Percentiles rank a stretch among this genome's conserved stretches.
phyloP scores from a whole-genome alignment of 805 yeast species.

The Brettanomyces naardenensis region DNA sequence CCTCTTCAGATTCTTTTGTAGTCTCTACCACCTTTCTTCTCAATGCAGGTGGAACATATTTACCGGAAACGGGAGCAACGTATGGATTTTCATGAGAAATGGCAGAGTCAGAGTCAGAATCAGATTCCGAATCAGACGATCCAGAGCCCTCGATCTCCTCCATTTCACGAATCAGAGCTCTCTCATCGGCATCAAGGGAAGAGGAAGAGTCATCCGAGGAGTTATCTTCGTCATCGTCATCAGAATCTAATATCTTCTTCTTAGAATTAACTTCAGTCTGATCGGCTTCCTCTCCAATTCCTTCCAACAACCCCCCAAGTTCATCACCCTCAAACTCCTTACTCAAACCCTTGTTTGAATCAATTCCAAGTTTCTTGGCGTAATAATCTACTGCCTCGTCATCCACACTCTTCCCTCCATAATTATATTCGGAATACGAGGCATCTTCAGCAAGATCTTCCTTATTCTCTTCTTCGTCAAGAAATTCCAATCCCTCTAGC shows the following conservation, averaged over 20 bases:
- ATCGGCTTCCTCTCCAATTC: conserved; percentile 32
- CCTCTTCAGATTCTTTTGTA: conserved; percentile 32
- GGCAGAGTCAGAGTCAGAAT: conserved; percentile 23
- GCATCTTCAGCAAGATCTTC: not conserved
- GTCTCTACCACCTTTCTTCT: conserved; percentile 43
- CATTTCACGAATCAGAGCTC: conserved; percentile 24
- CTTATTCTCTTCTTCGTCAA: conserved; percentile 11
- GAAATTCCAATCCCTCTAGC: conserved; percentile 61
- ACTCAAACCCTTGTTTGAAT: conserved; percentile 43
- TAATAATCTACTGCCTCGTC: conserved; percentile 78
- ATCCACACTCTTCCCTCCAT: conserved; percentile 45
- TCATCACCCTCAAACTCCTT: conserved; percentile 65
- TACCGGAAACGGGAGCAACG: conserved; percentile 41
- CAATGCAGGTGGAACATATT: conserved; percentile 83
- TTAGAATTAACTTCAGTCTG: conserved; percentile 14
- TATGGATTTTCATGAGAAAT: conserved; percentile 63
- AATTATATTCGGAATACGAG: conserved; percentile 33
- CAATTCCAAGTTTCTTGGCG: conserved; percentile 71
- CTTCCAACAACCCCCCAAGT: conserved; percentile 75
- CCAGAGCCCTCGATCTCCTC: conserved; percentile 21
- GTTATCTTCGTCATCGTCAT: not conserved
- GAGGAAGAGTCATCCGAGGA: conserved; percentile 9
- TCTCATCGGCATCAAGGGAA: conserved; percentile 26
- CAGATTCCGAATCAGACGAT: conserved; percentile 15
- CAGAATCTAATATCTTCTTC: conserved; percentile 14